phyloP scores from a whole-genome alignment of 1,284 basidiomycete genomes.

The Tilletiaria anomala region DNA sequence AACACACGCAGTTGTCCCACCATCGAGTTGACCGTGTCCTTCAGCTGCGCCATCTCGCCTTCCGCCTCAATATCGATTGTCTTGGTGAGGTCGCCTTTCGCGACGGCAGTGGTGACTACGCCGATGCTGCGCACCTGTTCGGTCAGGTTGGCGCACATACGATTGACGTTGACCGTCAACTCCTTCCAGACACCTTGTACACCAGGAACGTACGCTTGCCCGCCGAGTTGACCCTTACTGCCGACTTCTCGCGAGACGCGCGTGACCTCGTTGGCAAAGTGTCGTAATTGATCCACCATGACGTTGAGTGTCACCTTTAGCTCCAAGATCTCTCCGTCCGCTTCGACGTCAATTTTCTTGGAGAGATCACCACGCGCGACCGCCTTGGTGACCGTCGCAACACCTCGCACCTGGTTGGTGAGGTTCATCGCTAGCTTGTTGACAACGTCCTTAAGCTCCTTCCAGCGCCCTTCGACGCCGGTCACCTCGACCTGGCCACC shows the following conservation, averaged over 20 bases:
- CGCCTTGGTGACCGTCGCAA: slow-evolving; percentile 92
- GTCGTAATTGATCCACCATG: slow-evolving; percentile 80
- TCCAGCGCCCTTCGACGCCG: slow-evolving; percentile 40
- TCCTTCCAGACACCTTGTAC: slow-evolving; percentile 41
- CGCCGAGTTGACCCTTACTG: slow-evolving; percentile 32
- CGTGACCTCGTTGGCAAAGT: slow-evolving; percentile 84
- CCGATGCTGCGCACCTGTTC: slow-evolving; percentile 86
- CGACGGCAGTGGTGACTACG: slow-evolving; percentile 80
- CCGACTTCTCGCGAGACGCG: slow-evolving; percentile 56
- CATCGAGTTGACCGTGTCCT: slow-evolving; percentile 80
- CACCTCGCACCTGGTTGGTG: slow-evolving; percentile 84
- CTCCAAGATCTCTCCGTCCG: slow-evolving; percentile 88
- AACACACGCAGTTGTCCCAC: slow-evolving; percentile 69
- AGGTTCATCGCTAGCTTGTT: slow-evolving; percentile 44
- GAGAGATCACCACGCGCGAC: slow-evolving; percentile 88
- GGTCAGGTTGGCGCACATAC: slow-evolving; percentile 62
- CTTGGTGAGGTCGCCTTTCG: slow-evolving; percentile 46
- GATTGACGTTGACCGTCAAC: slow-evolving; percentile 28
- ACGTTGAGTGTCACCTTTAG: slow-evolving; percentile 95
- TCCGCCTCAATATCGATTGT: slow-evolving; percentile 58
- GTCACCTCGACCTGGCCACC: slow-evolving; percentile 39
- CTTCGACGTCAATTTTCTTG: slow-evolving; percentile 92
- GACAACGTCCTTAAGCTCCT: slow-evolving; percentile 40
- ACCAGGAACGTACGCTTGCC: slow-evolving; percentile 38
- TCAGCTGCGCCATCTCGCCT: slow-evolving; percentile 75